Conservation (phyloP, 176 grass and related monocot species). For the Aegilops bicornis region DNA sequence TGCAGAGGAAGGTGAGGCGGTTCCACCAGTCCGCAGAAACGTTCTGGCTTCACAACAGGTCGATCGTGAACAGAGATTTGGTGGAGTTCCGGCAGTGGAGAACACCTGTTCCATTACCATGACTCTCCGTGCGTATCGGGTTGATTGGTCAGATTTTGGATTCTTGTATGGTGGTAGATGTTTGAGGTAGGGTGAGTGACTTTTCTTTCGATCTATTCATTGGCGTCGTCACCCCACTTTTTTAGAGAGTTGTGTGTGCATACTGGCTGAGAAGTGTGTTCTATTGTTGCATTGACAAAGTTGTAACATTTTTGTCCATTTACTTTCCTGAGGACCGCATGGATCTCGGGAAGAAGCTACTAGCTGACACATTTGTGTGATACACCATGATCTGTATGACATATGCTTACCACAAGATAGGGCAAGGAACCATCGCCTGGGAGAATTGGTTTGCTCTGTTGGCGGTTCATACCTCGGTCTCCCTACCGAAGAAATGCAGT, state of each 20-base stretch:
- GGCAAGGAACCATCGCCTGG: no score
- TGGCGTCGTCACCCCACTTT: neutral
- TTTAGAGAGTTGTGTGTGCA: neutral
- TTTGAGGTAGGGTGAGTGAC: no score
- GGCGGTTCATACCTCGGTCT: no score
- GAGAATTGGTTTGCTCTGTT: no score
- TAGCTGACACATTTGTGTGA: no score
- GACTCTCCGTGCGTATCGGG: neutral
- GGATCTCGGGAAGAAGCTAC: no score
- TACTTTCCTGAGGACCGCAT: no score
- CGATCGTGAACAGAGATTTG: slow-evolving; percentile 77
- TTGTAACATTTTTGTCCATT: neutral
- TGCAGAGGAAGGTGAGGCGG: slow-evolving; percentile 70
- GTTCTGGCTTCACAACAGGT: slow-evolving; percentile 89
- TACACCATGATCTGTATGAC: no score
- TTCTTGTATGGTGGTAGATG: neutral
- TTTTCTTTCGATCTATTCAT: neutral
- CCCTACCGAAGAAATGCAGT: no score
- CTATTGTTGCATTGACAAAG: neutral
- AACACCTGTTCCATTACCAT: slow-evolving; percentile 70
- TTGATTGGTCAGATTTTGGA: neutral
- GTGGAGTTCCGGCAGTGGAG: slow-evolving; percentile 72
- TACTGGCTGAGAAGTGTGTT: neutral
- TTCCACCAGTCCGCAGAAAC: slow-evolving; percentile 86
- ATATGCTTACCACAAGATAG: no score